Evolutionary conservation across 345 rosid species (phyloP), one percentile per base, ranked within the genome.

Genomic region (Populus alba): DNA sequence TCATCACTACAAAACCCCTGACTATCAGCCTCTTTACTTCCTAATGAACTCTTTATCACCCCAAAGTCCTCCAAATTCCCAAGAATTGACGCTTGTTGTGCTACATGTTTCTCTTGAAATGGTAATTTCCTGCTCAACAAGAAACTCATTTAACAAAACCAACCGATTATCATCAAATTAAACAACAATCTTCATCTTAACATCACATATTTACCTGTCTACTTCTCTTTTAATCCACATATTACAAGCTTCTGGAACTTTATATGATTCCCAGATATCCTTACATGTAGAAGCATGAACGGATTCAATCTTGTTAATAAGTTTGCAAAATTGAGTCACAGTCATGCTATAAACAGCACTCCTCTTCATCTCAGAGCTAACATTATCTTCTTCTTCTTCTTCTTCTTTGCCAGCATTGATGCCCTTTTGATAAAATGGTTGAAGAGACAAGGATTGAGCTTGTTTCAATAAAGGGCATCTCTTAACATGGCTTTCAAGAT

Each of bases 61-160:
- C 98, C 94, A 72, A 90, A 80, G n/a, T 87, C 87, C 80, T 93
- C 98, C 91, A 95, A 75, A 78, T 95, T 93, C 72, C 99, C 98
- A 75, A 95, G 89, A 81, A 95, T 95, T 0, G 99, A 91, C 9
- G 92, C 99, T 83, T 92, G 97, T 41, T 93, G 98, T 73, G 82
- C 76, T 29, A 92, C 98, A 87, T 95, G 99, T 78, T 93, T 95
- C 89, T 92, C 96, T 77, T 95, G 97, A 85, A 92, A 92, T 20
- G 98, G 98, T 75, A 95, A 63, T 71, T 88, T 91, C 83, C 99
- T 95, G 87, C 84, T 78, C 71, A 87, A 75, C 11, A 47, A 47
- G 33, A 35, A 25, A 47, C 33, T 35, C 69, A 70, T 33, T 39
- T 71, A 72, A 72, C 43, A 72, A 72, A 81, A 62, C 39, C 69